These are phyloP conservation scores for Tillandsia fasciculata DNA, from an alignment of 176 grass and related monocot species.

Conservation along the genomic window DNA sequence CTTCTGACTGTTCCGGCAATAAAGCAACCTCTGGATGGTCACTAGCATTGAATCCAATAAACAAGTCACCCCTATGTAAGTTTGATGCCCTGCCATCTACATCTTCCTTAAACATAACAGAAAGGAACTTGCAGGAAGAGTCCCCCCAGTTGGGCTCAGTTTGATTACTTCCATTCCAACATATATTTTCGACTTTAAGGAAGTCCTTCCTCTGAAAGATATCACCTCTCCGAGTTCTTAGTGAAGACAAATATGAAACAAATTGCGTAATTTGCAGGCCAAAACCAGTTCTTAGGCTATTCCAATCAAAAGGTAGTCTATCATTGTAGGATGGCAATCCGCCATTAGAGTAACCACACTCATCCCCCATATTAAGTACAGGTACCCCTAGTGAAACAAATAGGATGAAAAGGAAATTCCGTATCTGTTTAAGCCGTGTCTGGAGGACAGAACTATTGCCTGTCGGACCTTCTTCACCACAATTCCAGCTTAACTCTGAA, in stretches of 20 bases:
- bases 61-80: slow-evolving; percentile 42
- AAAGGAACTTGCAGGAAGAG: slow-evolving; percentile 53
- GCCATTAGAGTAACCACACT: slow-evolving; percentile 56
- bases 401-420: slow-evolving; percentile 72
- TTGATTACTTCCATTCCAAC: slow-evolving; percentile 60
- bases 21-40: slow-evolving; percentile 22
- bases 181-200: slow-evolving; percentile 76
- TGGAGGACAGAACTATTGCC: slow-evolving; percentile 54
- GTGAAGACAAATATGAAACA: slow-evolving; percentile 59
- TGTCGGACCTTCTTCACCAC: slow-evolving; percentile 70
- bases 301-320: slow-evolving; percentile 63
- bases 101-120: slow-evolving; percentile 52
- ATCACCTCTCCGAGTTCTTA: slow-evolving; percentile 46
- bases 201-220: slow-evolving; percentile 77
- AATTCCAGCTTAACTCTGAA: slow-evolving; percentile 88
- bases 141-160: slow-evolving; percentile 61
- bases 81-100: slow-evolving; percentile 12
- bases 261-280: slow-evolving; percentile 66
- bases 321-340: slow-evolving; percentile 56
- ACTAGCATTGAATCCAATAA: slow-evolving; percentile 72
- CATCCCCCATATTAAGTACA: slow-evolving; percentile 92
- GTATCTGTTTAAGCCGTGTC: slow-evolving; percentile 67
- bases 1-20: slow-evolving; percentile 52
- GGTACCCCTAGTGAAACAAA: slow-evolving; percentile 77
- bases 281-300: slow-evolving; percentile 43